Evolutionary conservation across 2,329 filamentous ascomycete genomes (phyloP), one percentile per base, ranked within the genome.

Genomic region (Dactylonectria estremocensis): DNA sequence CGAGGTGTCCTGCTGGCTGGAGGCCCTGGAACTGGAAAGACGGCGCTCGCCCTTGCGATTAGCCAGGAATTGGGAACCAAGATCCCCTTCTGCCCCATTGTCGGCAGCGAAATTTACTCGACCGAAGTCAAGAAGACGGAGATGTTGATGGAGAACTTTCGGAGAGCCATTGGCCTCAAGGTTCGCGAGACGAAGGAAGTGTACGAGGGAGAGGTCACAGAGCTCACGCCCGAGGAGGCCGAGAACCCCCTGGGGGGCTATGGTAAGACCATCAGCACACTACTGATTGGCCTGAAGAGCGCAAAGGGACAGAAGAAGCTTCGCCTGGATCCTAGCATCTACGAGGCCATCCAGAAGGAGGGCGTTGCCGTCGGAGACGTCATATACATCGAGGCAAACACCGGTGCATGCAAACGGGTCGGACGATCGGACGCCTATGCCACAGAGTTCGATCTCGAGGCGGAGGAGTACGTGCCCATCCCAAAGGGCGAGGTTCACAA

Each of bases 41-140:
- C 96, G 31, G 96, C 96, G 31, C 90, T 99, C 71, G 96, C 96
- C 55, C 89, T 98, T 68, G 96, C 96, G 55, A 94, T 99, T 75
- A 97, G 94, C 81, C 96, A 98, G 83, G 96, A 99, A 82, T 88
- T 99, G 72, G 96, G 96, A 74, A 98, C 95, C 56, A 98, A 98
- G 86, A 97, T 99, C 64, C 96, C 96, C 7, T 99, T 99, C 81
- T 98, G 96, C 82, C 95, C 95, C 45, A 98, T 99, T 79, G 96
- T 98, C 60, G 96, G 95, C 76, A 98, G 95, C 86, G 96, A 99
- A 83, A 93, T 99, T 77, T 99, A 98, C 85, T 97, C 94, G 74
- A 92, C 95, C 52, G 96, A 99, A 83, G 95, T 99, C 71, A 99
- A 99, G 90, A 99, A 99, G 90, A 99, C 96, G 56, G 96, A 99